phyloP scores from a whole-genome alignment of 116 monocot genomes.

The Dioscorea cayenensis region DNA sequence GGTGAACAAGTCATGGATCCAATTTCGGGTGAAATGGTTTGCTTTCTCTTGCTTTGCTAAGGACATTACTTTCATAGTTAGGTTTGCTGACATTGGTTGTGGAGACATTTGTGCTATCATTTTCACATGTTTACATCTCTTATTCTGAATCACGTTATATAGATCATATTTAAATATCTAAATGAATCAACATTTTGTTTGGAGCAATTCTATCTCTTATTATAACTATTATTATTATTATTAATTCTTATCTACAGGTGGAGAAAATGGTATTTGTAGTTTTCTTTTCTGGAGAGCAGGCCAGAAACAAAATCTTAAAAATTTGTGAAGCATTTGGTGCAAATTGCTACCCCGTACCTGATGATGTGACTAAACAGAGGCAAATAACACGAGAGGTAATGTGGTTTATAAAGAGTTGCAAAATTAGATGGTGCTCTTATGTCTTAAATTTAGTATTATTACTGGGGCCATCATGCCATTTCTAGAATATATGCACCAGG shows the following conservation, averaged over 20 bases:
- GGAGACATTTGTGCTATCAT: not conserved
- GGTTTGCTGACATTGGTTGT: not conserved
- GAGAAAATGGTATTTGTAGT: slow-evolving; percentile 97
- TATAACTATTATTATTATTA: not conserved
- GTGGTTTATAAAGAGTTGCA: not conserved
- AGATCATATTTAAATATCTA: too few species aligned
- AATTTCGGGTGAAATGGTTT: slow-evolving; percentile 86
- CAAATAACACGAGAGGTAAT: slow-evolving; percentile 84
- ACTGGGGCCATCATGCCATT: not conserved
- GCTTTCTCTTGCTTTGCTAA: slow-evolving; percentile 2
- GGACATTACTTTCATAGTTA: not conserved
- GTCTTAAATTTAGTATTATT: not conserved
- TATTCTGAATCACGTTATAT: too few species aligned
- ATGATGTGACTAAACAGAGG: slow-evolving; percentile 77
- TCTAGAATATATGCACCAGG: not conserved
- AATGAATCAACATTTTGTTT: not conserved
- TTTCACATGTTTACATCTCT: too few species aligned
- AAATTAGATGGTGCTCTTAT: not conserved
- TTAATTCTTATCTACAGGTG: slow-evolving; percentile 48
- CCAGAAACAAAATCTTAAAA: slow-evolving; percentile 79
- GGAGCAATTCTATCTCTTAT: not conserved
- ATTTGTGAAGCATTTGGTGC: slow-evolving; percentile 97
- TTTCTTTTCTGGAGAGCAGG: slow-evolving; percentile 97
- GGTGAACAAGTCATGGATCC: slow-evolving; percentile 84
- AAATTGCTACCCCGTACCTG: slow-evolving; percentile 99